Evolutionary conservation across 345 rosid species (phyloP).

Genomic region (Zanthoxylum bungeanum): DNA sequence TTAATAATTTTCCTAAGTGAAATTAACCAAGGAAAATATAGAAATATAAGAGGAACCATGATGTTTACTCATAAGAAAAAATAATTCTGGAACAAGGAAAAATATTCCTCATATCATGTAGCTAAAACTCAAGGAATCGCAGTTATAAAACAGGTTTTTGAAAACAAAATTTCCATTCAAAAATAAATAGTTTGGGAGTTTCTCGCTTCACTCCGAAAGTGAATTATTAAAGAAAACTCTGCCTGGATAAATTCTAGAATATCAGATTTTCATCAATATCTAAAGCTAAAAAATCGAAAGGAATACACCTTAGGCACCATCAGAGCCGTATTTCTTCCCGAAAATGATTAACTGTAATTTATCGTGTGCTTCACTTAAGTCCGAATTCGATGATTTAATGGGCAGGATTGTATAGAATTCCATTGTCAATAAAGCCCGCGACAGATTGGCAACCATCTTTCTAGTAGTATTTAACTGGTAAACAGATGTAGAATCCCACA

Average conservation of each 20-base stretch:
- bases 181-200: conserved; percentile 22
- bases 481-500: too few species aligned
- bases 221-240: conserved; percentile 38
- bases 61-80: not conserved
- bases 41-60: not conserved
- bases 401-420: too few species aligned
- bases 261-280: conserved; percentile 59
- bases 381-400: too few species aligned
- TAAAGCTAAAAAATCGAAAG: conserved; percentile 23
- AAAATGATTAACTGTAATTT: conserved; percentile 72
- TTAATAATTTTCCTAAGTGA: too few species aligned
- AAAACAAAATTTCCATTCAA: conserved; percentile 27
- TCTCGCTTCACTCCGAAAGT: conserved; percentile 21
- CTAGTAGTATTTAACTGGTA: too few species aligned
- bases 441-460: too few species aligned
- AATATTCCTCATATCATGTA: not conserved
- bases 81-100: not conserved
- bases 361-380: too few species aligned
- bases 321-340: conserved; percentile 86
- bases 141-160: conserved; percentile 3
- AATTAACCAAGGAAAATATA: too few species aligned
- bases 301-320: conserved; percentile 41
- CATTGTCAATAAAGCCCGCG: too few species aligned
- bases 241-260: conserved; percentile 26
- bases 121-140: conserved; percentile 2